These are phyloP conservation scores for Neophaeococcomyces aloes DNA, from an alignment of 2,329 filamentous ascomycete species.

Conservation along the genomic window DNA sequence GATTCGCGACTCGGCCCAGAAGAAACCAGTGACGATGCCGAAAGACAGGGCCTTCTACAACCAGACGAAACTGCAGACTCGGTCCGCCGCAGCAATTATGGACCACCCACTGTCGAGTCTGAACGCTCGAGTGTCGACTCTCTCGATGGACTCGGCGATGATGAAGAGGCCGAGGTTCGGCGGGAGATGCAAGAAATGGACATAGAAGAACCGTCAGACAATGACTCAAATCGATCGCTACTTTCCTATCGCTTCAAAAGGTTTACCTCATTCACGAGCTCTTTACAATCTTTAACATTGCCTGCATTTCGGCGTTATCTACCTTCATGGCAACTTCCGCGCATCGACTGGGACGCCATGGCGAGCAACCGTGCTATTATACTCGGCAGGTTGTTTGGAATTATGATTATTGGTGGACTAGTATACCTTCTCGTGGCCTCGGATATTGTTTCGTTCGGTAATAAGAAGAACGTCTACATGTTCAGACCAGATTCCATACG, in stretches of 20 bases:
- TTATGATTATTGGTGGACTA: conserved; percentile 64
- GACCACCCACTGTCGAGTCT: conserved; percentile 72
- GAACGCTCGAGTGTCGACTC: conserved; percentile 55
- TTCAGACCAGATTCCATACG: conserved; percentile 79
- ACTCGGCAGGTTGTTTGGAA: conserved; percentile 60
- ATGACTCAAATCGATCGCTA: conserved; percentile 27
- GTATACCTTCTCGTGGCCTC: conserved; percentile 79
- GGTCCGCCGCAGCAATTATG: conserved; percentile 51
- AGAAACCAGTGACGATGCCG: conserved; percentile 58
- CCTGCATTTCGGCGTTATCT: conserved; percentile 37
- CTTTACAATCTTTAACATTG: conserved; percentile 47
- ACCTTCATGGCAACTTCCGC: conserved; percentile 26
- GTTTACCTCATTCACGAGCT: conserved; percentile 45
- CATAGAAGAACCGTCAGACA: conserved; percentile 54
- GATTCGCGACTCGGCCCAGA: conserved; percentile 41
- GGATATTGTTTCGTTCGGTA: conserved; percentile 62
- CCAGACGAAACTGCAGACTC: conserved; percentile 27
- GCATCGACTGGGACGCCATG: conserved; percentile 26
- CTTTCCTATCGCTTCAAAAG: conserved; percentile 45
- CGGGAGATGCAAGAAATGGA: conserved; percentile 85
- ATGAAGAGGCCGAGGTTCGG: conserved; percentile 55
- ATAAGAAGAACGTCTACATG: conserved; percentile 51
- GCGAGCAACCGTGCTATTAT: conserved; percentile 53
- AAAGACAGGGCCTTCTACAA: conserved; percentile 65
- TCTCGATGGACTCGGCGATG: conserved; percentile 41